Base-by-base conservation (phyloP, 2,329 filamentous ascomycete genomes). In the Exserohilum rostratum region DNA sequence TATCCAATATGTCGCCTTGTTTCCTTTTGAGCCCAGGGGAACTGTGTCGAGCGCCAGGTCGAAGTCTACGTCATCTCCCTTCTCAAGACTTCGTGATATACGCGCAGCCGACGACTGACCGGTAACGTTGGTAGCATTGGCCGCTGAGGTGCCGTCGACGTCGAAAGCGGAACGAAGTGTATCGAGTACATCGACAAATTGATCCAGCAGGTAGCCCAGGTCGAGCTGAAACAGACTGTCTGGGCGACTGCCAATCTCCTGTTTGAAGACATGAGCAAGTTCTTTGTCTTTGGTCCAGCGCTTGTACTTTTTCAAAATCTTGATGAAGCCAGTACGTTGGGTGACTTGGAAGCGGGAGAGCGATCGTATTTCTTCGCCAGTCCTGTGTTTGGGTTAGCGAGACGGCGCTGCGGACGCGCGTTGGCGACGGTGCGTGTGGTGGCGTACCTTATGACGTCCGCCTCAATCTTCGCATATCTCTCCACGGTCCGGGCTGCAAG, bases 251-350 rank as follows among this genome's bases (percentile, higher is more conserved):
- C 91, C 79, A 20, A 93, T 77, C 62, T 87, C 83, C 27, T 87
- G 82, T 57, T 84, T 85, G 74, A 95, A 90, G 20, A 87, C 84
- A 40, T 79, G 78, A 56, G 84, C 83, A 18, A 95, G 78, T 0
- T 83, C 81, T 5, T 80, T 80, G 18, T 90, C 92, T 35, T 87
- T 86, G 3, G 90, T 93, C 91, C 91, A 95, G 82, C 92, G 93
- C 82, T 88, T 80, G 76, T 95, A 93, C 71, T 96, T 96, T 73
- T 93, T 95, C 30, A 93, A 78, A 33, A 96, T 87, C 76, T 96
- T 96, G 50, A 85, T 84, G 66, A 96, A 93, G 3, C 89, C 91
- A 4, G 88, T 84, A 9, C 87, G 81, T 70, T 96, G 91, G 2
- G 89, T 88, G 55, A 84, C 82, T 59, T 88, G 84, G 65, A 93